Evolutionary conservation across 179 eudicot genomes (phyloP), one percentile per base, ranked within the genome.

Genomic region (Beta macrorhiza): DNA sequence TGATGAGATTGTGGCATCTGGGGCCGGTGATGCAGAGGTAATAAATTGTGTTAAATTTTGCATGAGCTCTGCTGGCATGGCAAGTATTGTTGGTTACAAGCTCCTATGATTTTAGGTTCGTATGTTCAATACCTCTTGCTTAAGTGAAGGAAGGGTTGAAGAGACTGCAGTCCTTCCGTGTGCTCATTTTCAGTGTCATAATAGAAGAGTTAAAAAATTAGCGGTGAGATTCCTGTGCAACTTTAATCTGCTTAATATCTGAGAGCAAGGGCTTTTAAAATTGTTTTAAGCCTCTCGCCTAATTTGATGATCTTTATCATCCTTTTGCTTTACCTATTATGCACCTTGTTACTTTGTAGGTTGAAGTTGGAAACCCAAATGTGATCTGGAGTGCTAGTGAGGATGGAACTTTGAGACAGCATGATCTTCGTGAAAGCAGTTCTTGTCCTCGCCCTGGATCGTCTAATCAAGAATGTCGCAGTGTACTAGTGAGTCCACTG

Each of bases 301-400:
- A 7, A 1, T 47, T 20, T 0, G 7, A 9, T 53, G 5, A 10
- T 45, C 37, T 32, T 32, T 13, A 67, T 19, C 4, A 70, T 37
- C 17, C 9, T 57, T 16, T 79, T 17, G 10, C 7, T 56, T 20
- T 32, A 75, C 71, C 42, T 75, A 37, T 57, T 37, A 9, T 14
- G 45, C 56, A 67, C 22, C 58, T 22, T 20, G 62, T 70, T 49
- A n/a, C 67, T 51, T 82, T 79, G 77, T 42, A 96, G 99, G 96
- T 94, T 84, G 99, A 96, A 89, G 89, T 86, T 80, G 99, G 99
- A 81, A 96, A 96, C 76, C 99, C 99, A 25, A 88, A 94, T 89
- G 88, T 96, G 83, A 93, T 96, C 59, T 96, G 99, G 99, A 96
- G 99, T 90, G 99, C 99, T 82, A 96, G 99, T 87, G 99, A 96